Evolutionary conservation across 2,329 filamentous ascomycete genomes (phyloP).

Genomic region (Fusarium annulatum): DNA sequence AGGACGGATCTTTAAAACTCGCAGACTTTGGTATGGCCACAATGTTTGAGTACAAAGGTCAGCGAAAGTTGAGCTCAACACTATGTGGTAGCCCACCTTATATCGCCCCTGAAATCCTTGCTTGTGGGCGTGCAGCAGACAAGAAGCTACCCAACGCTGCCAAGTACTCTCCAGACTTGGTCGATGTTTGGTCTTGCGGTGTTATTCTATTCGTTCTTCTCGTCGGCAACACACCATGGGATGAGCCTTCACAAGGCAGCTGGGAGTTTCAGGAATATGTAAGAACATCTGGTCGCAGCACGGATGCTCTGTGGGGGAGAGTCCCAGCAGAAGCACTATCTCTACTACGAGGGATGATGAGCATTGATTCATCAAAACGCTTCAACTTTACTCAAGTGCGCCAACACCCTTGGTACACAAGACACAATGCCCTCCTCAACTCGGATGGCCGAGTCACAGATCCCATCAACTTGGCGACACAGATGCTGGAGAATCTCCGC

Average conservation of each 20-base stretch:
- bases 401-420: slow-evolving; percentile 94
- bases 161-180: slow-evolving; percentile 81
- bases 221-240: slow-evolving; percentile 98
- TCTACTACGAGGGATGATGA: slow-evolving; percentile 92
- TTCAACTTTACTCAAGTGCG: slow-evolving; percentile 90
- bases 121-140: slow-evolving; percentile 59
- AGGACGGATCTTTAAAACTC: slow-evolving; percentile 87
- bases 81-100: slow-evolving; percentile 97
- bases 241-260: slow-evolving; percentile 85
- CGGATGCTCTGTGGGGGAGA: slow-evolving; percentile 86
- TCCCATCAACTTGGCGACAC: slow-evolving; percentile 86
- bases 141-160: slow-evolving; percentile 60
- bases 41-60: slow-evolving; percentile 89
- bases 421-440: slow-evolving; percentile 80
- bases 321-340: slow-evolving; percentile 81
- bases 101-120: slow-evolving; percentile 91
- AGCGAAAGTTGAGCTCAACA: slow-evolving; percentile 83
- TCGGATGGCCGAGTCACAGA: slow-evolving; percentile 80
- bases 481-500: slow-evolving; percentile 90
- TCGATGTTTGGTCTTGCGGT: slow-evolving; percentile 97
- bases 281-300: slow-evolving; percentile 80
- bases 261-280: slow-evolving; percentile 94
- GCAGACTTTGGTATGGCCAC: slow-evolving; percentile 97
- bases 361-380: slow-evolving; percentile 76
- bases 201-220: slow-evolving; percentile 97